phyloP scores from a whole-genome alignment of 495 filamentous ascomycete species.

The Hypomontagnella submonticulosa region DNA sequence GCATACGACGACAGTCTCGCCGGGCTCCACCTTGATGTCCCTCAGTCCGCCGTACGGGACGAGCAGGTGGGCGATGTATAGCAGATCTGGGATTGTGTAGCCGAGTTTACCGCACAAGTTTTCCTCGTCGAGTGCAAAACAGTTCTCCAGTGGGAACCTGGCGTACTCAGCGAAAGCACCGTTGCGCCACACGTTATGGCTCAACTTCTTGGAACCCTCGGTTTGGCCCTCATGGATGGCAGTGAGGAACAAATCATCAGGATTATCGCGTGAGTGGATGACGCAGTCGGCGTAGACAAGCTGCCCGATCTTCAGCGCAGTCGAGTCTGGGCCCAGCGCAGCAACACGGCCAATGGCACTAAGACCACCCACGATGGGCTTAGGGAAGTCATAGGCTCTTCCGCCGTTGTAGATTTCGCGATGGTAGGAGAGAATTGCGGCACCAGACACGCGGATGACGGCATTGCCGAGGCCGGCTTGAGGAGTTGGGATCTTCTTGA shows the following conservation, averaged over 20 bases:
- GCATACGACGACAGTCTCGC: constrained; percentile 62
- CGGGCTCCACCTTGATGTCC: constrained; percentile 61
- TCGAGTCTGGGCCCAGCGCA: constrained; percentile 59
- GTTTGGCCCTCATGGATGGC: constrained; percentile 48
- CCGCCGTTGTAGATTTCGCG: constrained; percentile 49
- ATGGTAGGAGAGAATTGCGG: constrained; percentile 45
- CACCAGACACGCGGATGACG: constrained; percentile 47
- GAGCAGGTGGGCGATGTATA: constrained; percentile 40
- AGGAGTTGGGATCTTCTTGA: constrained; percentile 50
- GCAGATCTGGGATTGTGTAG: constrained; percentile 49
- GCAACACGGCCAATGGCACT: constrained; percentile 61
- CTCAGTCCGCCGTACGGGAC: constrained; percentile 63
- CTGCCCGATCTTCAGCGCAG: constrained; percentile 51
- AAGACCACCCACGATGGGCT: constrained; percentile 43
- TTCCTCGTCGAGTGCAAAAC: constrained; percentile 54
- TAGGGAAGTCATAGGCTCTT: constrained; percentile 43
- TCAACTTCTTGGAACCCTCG: constrained; percentile 34
- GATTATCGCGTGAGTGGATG: constrained; percentile 59
- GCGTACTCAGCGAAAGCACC: constrained; percentile 59
- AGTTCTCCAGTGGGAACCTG: constrained; percentile 63
- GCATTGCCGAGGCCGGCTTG: constrained; percentile 45
- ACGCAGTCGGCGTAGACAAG: constrained; percentile 59
- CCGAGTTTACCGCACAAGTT: constrained; percentile 48
- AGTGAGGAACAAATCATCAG: constrained; percentile 46
- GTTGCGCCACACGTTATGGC: constrained; percentile 30